Evolutionary conservation across 345 rosid genomes (phyloP), one percentile per base, ranked within the genome.

Genomic region (Syzygium jambos): DNA sequence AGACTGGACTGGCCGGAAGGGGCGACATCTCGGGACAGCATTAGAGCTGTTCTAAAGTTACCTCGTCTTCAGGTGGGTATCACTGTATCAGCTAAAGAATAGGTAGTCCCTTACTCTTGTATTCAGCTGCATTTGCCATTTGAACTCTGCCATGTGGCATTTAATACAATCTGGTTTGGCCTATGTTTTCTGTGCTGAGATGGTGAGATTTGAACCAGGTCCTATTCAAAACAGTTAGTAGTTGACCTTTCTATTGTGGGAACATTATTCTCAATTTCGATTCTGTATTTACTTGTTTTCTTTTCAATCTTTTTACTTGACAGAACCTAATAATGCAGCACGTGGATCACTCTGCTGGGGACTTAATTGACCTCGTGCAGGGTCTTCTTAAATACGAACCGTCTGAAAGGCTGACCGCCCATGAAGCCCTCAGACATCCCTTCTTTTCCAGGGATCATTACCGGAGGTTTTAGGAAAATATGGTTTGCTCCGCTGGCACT

Each of bases 321-420:
- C 93, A 95, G 97, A 95, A 95, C 86, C 88, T 94, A 11, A 94
- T 95, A 85, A 94, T 93, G 97, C 94, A 89, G 90, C 94, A 92
- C 84, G 97, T 92, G 51, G 96, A 95, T 93, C 96, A 95, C 91
- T 95, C 95, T 2, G 96, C 95, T 16, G 93, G 95, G 17, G 93
- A 93, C 86, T 92, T 94, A 83, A 94, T 93, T n/a, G 95, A 92
- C 83, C 94, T 92, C 21, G 86, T 94, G 91, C 97, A 93, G 87
- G 94, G 93, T 86, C 95, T 95, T 38, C 94, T 95, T 56, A 90
- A 91, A 54, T 92, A 92, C 51, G 95, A 95, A 38, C 95, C 95
- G 29, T 87, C 94, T 43, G 89, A 30, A 53, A 88, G 96, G 88
- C 88, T 95, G 78, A 92, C 93, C 0, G 95, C 96, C 51, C 92